Evolutionary conservation across 495 filamentous ascomycete species (phyloP).

Genomic region (Neurospora discreta): DNA sequence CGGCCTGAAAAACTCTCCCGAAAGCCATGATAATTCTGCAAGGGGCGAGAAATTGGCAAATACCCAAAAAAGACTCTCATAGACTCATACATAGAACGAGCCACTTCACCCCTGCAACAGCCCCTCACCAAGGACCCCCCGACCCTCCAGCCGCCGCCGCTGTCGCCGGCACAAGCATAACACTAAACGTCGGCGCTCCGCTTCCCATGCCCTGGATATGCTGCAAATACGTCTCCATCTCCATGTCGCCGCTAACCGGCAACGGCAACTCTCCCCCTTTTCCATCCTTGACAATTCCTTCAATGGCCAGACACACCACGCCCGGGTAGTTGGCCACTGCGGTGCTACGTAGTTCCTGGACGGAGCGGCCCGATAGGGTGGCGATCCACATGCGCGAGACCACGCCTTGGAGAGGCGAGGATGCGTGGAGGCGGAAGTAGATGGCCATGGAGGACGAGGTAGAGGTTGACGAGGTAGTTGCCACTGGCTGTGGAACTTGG

Average conservation of each 20-base stretch:
- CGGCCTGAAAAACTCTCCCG: too few species aligned
- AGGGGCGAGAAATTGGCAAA: too few species aligned
- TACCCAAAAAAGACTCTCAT: not conserved
- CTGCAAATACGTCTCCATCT: constrained; percentile 7
- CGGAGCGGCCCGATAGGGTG: constrained; percentile 41
- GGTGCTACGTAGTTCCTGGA: constrained; percentile 44
- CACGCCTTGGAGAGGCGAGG: constrained; percentile 35
- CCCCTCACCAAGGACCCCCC: not conserved
- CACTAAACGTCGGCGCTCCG: constrained; percentile 56
- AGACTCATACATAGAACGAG: not conserved
- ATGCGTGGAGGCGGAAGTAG: constrained; percentile 53
- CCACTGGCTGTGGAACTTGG: not conserved
- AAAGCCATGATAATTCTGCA: too few species aligned
- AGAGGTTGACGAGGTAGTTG: not conserved
- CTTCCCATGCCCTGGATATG: constrained; percentile 43
- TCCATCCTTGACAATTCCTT: constrained; percentile 51
- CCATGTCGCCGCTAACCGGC: not conserved
- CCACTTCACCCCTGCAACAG: not conserved
- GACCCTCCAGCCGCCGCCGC: not conserved
- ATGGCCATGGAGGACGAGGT: constrained; percentile 33
- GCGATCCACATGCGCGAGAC: constrained; percentile 49
- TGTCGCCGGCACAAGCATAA: constrained; percentile 21
- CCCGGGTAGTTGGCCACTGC: constrained; percentile 47
- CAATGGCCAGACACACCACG: constrained; percentile 43
- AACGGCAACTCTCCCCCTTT: not conserved